phyloP scores from a whole-genome alignment of 1,139 yeast species.

The Maudiozyma humilis region DNA sequence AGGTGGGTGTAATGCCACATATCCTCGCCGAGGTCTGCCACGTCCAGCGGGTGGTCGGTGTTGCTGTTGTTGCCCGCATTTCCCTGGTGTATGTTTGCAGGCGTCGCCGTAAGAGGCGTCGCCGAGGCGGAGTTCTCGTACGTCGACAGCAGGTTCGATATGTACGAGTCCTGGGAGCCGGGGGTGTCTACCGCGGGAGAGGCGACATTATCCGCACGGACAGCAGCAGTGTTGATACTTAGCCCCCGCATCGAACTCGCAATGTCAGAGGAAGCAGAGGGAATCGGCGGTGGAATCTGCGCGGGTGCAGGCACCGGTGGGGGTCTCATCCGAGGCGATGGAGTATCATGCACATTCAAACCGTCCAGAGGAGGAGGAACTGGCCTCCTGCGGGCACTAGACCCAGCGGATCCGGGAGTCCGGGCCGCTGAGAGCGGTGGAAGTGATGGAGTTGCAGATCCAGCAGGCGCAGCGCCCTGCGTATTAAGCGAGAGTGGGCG shows the following conservation, averaged over 20 bases:
- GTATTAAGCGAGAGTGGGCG: not conserved
- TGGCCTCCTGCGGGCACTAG: slow-evolving; percentile 14
- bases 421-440: too few relatives aligned
- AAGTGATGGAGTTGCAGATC: too few relatives aligned
- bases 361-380: slow-evolving; percentile 26
- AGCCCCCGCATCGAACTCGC: slow-evolving; percentile 9
- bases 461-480: not conserved
- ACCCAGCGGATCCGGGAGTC: slow-evolving; percentile 5
- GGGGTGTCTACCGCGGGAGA: slow-evolving; percentile 2
- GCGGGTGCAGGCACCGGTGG: slow-evolving; percentile 8
- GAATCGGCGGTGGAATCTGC: not conserved
- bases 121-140: slow-evolving; percentile 16
- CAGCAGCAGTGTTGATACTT: slow-evolving; percentile 2
- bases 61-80: not conserved
- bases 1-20: slow-evolving; percentile 69
- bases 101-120: slow-evolving; percentile 11
- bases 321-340: slow-evolving; percentile 6
- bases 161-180: slow-evolving; percentile 19
- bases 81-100: too few relatives aligned
- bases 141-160: slow-evolving; percentile 20
- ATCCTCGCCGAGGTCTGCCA: slow-evolving; percentile 58
- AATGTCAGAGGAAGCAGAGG: slow-evolving; percentile 2
- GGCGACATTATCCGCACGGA: not conserved
- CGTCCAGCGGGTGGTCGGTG: slow-evolving; percentile 27
- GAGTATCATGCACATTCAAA: slow-evolving; percentile 9